A percentile compares a stretch with the other conserved stretches of the same genome.
Conservation (phyloP, 352 stramenopile species). For the Thalassiosira pacifica region DNA sequence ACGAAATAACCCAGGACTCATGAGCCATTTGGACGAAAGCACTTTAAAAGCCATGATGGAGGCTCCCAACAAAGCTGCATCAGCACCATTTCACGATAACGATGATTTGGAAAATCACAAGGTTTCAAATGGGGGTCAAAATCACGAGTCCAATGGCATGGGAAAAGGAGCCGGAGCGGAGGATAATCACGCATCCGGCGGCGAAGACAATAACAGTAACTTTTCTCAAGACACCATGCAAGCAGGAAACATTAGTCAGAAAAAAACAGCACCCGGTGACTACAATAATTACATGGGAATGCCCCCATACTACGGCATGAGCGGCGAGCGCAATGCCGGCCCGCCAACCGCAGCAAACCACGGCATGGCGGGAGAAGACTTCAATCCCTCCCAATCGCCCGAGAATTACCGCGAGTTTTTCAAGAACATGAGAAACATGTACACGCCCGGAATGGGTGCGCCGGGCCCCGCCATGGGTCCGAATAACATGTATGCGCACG, state of each 20-base stretch:
- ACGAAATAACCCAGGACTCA: background rate
- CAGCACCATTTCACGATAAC: background rate
- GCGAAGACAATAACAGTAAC: constrained; percentile 2
- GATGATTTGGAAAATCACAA: too few relatives aligned
- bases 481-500: background rate
- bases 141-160: too few relatives aligned
- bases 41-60: constrained; percentile 1
- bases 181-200: background rate
- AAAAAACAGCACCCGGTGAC: too few relatives aligned
- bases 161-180: background rate
- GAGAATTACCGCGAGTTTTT: constrained; percentile 2
- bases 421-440: constrained; percentile 3
- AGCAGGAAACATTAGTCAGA: background rate
- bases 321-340: background rate
- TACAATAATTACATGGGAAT: background rate
- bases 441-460: background rate
- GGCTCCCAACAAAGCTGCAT: background rate
- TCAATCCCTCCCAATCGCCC: background rate
- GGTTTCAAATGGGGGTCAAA: too few relatives aligned
- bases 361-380: background rate
- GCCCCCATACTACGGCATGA: background rate
- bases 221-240: background rate
- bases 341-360: too few relatives aligned
- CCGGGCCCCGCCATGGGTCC: background rate
- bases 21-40: background rate